These are phyloP conservation scores for Candida methanosorbosa DNA, from an alignment of 805 yeast genomes.

Conservation along the genomic window DNA sequence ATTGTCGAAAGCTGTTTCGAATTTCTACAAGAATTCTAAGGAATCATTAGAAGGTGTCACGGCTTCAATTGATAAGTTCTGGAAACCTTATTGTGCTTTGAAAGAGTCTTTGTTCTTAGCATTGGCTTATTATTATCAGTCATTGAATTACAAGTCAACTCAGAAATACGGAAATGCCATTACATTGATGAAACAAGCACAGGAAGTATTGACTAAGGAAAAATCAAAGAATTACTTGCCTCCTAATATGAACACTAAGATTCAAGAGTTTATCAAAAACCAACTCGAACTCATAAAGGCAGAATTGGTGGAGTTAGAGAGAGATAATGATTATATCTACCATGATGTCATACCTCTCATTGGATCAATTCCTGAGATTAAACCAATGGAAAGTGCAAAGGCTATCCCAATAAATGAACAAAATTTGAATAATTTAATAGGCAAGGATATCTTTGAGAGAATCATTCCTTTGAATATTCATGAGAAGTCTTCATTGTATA, in stretches of 20 bases:
- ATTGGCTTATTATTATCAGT: constrained; percentile 52
- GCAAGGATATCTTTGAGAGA: constrained; percentile 59
- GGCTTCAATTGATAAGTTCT: constrained; percentile 24
- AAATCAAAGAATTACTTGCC: constrained; percentile 5
- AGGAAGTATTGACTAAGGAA: constrained; percentile 24
- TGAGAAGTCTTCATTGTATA: constrained; percentile 77
- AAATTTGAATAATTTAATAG: constrained; percentile 35
- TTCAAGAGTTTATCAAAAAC: constrained; percentile 22
- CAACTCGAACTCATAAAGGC: constrained; percentile 9
- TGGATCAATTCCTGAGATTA: constrained; percentile 53
- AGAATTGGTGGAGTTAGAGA: constrained; percentile 37
- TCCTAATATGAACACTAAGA: constrained; percentile 12
- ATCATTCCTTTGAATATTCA: constrained; percentile 83
- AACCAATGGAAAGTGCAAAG: constrained; percentile 62
- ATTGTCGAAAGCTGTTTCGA: constrained; percentile 56
- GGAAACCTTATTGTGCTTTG: constrained; percentile 43
- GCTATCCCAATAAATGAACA: constrained; percentile 43
- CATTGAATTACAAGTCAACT: constrained; percentile 41
- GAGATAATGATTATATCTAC: constrained; percentile 86
- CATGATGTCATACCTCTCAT: constrained; percentile 66
- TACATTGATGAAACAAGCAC: constrained; percentile 49
- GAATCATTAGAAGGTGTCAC: constrained; percentile 31
- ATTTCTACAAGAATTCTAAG: constrained; percentile 43
- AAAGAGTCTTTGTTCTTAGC: constrained; percentile 51
- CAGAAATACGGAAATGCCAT: constrained; percentile 71